Base-by-base conservation (phyloP, 352 stramenopile species). In the Phytophthora citricola region DNA sequence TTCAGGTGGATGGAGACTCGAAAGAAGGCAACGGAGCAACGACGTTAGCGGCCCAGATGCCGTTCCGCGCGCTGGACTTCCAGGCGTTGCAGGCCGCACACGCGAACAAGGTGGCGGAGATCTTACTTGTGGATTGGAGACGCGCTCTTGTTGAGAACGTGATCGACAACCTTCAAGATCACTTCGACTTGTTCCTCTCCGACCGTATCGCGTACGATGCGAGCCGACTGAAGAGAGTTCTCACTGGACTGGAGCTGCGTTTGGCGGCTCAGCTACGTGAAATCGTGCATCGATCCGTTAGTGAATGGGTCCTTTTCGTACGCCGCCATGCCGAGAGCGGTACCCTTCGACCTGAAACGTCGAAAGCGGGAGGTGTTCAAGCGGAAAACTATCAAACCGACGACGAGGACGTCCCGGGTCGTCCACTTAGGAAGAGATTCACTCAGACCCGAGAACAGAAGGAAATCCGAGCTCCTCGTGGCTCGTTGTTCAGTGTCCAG, bases 141-240 rank as follows among this genome's bases (percentile, higher is more conserved):
- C 86, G 90, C 9, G 81, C 90, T 2, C 93, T 98, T 32, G 78
- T 95, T 8, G 94, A 98, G 71, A 97, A 96, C 49, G 82, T 98
- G 38, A 95, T 98, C 66, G 94, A 98, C 74, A 97, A 96, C 59
- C 72, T 98, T 5, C 94, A 98, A 68, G 94, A 98, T 61, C 81
- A 96, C 59, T 98, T 91, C 57, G 92, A 98, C 53, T 94, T 98
- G 61, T 98, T 98, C 63, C 79, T 97, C 22, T 95, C 90, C 0
- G 90, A 98, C 52, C 47, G 65, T 2, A 54, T 63, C 2, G 66
- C 71, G 2, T 98, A 95, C 58, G 38, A 65, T 5, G 24, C 34
- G 7, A 86, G 81, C 40, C 71, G 68, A 10, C 75, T 98, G 5
- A 76, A 85, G 32, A 72, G 89, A 43, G 79, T 98, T 34, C 73